Evolutionary conservation across 106 monocot species (phyloP).

Genomic region (Platanthera zijinensis): DNA sequence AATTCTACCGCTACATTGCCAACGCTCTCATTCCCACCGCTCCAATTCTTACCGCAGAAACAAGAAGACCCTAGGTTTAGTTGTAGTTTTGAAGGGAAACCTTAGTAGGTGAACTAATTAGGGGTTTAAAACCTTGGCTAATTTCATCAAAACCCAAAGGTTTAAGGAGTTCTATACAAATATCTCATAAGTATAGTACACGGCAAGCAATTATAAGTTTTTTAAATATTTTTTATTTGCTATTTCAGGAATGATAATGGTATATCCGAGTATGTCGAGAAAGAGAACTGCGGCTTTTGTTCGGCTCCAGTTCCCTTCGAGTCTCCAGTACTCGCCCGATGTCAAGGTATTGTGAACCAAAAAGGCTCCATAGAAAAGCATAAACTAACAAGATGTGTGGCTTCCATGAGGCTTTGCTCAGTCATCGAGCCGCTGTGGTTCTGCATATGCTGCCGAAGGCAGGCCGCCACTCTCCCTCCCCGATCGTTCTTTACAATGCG

Average conservation of each 20-base stretch:
- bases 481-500: conserved; percentile 45
- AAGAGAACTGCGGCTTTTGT: conserved; percentile 66
- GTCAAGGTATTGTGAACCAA: conserved; percentile 24
- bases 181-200: no score
- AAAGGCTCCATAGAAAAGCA: conserved; percentile 27
- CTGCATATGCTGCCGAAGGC: conserved; percentile 71
- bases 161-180: no score
- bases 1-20: no score
- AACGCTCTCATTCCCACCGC: no score
- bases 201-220: neutral
- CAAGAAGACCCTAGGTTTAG: no score
- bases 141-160: no score
- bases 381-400: conserved; percentile 51
- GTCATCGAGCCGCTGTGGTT: conserved; percentile 40
- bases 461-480: conserved; percentile 30
- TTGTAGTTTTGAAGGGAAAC: no score
- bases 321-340: conserved; percentile 45
- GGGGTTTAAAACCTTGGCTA: no score
- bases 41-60: no score
- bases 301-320: conserved; percentile 53
- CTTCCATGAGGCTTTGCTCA: conserved; percentile 62
- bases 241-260: conserved; percentile 18
- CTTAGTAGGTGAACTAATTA: no score
- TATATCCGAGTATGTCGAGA: conserved; percentile 12
- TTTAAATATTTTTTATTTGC: neutral